Evolutionary conservation across 805 yeast species (phyloP).

Genomic region (Hanseniaspora occidentalis): DNA sequence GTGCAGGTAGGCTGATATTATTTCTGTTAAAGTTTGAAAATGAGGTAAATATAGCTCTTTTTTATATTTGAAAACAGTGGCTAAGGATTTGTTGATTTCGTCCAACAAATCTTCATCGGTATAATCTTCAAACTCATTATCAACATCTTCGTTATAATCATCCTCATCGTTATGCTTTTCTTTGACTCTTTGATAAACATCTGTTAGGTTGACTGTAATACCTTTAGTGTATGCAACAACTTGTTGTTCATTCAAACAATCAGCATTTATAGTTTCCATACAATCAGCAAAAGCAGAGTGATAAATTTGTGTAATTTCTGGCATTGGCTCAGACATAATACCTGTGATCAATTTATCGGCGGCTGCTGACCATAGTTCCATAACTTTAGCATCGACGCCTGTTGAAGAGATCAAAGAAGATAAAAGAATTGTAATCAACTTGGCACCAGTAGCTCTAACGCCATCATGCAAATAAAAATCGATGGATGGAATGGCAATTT

Average conservation of each 20-base stretch:
- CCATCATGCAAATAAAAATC: constrained; percentile 90
- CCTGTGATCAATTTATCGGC: constrained; percentile 56
- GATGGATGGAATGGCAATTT: constrained; percentile 76
- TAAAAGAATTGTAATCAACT: constrained; percentile 67
- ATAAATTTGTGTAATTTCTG: constrained; percentile 69
- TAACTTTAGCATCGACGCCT: constrained; percentile 44
- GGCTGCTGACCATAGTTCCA: constrained; percentile 60
- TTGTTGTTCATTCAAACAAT: constrained; percentile 43
- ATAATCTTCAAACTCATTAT: constrained; percentile 69
- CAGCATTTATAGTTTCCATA: constrained; percentile 53
- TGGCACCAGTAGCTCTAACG: constrained; percentile 84
- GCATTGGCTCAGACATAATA: constrained; percentile 65
- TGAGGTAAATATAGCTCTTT: constrained; percentile 47
- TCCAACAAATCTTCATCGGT: constrained; percentile 86
- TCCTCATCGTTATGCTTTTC: constrained; percentile 67
- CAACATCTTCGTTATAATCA: constrained; percentile 78
- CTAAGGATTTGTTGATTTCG: constrained; percentile 67
- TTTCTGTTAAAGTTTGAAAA: constrained; percentile 53
- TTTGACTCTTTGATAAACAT: constrained; percentile 57
- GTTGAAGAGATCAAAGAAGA: constrained; percentile 42
- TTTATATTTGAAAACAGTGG: constrained; percentile 54
- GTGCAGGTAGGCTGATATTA: constrained; percentile 40
- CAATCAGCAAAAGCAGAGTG: constrained; percentile 61
- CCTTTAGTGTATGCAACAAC: constrained; percentile 45
- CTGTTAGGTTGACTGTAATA: constrained; percentile 47